Percentiles rank a stretch among this genome's conserved stretches.
phyloP scores from a whole-genome alignment of 352 stramenopile genomes.

The Thraustochytrium sp. region DNA sequence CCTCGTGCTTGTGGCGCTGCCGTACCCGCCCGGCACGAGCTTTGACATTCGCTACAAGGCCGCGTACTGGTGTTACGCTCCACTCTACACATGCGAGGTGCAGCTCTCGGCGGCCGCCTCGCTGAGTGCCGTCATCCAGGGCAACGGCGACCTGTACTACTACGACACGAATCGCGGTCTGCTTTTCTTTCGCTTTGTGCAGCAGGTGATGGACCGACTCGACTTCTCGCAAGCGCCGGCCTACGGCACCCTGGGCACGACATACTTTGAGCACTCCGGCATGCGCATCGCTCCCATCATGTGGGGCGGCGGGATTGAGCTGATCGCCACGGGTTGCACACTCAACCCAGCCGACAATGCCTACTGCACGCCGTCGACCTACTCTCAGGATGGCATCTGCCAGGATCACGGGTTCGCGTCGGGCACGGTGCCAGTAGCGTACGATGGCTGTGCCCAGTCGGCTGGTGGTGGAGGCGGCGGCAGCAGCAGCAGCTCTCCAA shows the following conservation, averaged over 20 bases:
- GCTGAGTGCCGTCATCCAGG: not conserved
- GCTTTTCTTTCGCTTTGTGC: not conserved
- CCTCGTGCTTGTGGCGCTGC: not conserved
- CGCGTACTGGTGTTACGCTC: not conserved
- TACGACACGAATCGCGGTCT: not conserved
- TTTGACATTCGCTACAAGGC: not conserved
- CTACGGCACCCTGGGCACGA: not conserved
- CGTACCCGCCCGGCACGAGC: not conserved
- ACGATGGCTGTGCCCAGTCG: too few relatives aligned
- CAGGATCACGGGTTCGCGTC: too few relatives aligned
- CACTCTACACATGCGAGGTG: not conserved
- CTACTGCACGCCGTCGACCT: too few relatives aligned
- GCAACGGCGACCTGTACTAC: conserved; percentile 15
- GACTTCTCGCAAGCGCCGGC: not conserved
- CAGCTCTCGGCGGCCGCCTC: not conserved
- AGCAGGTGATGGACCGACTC: not conserved
- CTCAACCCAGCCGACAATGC: too few relatives aligned
- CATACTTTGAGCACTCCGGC: not conserved
- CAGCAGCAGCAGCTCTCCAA: too few relatives aligned
- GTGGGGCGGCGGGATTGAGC: too few relatives aligned
- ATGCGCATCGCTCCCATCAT: not conserved
- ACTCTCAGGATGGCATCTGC: too few relatives aligned
- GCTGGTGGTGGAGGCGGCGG: too few relatives aligned
- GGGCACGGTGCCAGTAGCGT: too few relatives aligned
- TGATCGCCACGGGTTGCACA: too few relatives aligned